Evolutionary conservation across 2,329 filamentous ascomycete genomes (phyloP).

Genomic region (Aspergillus sp.): DNA sequence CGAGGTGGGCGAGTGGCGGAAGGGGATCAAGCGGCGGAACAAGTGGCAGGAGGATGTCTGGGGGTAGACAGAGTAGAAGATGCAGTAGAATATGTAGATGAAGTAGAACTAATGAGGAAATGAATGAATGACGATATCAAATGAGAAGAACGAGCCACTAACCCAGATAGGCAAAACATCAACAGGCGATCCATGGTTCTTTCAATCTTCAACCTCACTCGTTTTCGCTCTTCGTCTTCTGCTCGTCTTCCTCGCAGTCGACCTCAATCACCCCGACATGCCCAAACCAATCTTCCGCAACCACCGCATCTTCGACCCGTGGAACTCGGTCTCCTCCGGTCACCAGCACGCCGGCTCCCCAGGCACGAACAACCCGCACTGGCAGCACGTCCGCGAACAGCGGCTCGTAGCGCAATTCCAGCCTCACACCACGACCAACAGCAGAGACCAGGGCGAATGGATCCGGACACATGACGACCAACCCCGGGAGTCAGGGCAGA

Average conservation of each 20-base stretch:
- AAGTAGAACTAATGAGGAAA: slow-evolving; percentile 40
- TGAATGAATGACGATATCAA: slow-evolving; percentile 34
- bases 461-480: slow-evolving; percentile 7
- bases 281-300: slow-evolving; percentile 14
- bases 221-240: background rate
- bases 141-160: too few relatives aligned
- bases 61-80: slow-evolving; percentile 16
- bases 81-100: slow-evolving; percentile 29
- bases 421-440: slow-evolving; percentile 29
- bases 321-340: slow-evolving; percentile 70
- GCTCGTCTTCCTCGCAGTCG: background rate
- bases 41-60: slow-evolving; percentile 58
- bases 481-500: slow-evolving; percentile 18
- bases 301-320: slow-evolving; percentile 40
- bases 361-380: slow-evolving; percentile 58
- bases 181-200: slow-evolving; percentile 11
- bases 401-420: slow-evolving; percentile 71
- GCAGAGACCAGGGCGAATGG: slow-evolving; percentile 46
- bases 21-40: slow-evolving; percentile 48
- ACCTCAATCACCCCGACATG: too few relatives aligned
- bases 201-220: background rate
- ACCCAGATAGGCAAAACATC: slow-evolving; percentile 7
- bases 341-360: slow-evolving; percentile 75
- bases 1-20: slow-evolving; percentile 47
- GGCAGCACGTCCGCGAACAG: slow-evolving; percentile 67